Percentiles rank a stretch among this genome's conserved stretches.
phyloP scores from a whole-genome alignment of 2,329 filamentous ascomycete genomes.

The Emmonsiellopsis sp. region DNA sequence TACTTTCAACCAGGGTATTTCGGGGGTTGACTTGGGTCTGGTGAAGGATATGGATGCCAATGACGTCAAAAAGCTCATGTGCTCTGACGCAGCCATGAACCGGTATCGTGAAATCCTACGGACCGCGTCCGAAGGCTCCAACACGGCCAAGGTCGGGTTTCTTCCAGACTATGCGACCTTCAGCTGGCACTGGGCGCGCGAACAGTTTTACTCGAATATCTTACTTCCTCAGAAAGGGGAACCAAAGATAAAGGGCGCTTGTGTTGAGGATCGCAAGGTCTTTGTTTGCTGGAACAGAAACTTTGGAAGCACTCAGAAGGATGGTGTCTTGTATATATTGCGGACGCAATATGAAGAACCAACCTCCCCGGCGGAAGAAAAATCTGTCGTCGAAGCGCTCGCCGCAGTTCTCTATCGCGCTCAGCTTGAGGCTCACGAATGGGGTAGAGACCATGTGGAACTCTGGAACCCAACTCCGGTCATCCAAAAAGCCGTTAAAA shows the following conservation, averaged over 20 bases:
- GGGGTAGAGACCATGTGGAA: constrained; percentile 61
- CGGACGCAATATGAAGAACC: constrained; percentile 35
- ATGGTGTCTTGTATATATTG: constrained; percentile 35
- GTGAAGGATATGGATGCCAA: constrained; percentile 24
- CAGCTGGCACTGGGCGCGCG: constrained; percentile 70
- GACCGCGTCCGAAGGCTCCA: constrained; percentile 30
- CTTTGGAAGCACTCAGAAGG: constrained; percentile 27
- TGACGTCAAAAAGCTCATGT: constrained; percentile 37
- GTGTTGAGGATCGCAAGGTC: constrained; percentile 41
- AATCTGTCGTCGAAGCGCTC: constrained; percentile 46
- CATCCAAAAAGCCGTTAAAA: constrained; percentile 35
- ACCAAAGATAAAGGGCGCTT: constrained; percentile 61
- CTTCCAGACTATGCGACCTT: constrained; percentile 59
- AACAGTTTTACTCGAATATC: constrained; percentile 64
- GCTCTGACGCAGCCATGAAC: constrained; percentile 53
- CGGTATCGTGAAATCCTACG: constrained; percentile 57
- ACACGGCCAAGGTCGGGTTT: constrained; percentile 53
- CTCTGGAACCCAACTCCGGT: constrained; percentile 71
- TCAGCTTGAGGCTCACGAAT: constrained; percentile 60
- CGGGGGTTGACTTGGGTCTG: constrained; percentile 19
- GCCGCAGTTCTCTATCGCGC: constrained; percentile 58
- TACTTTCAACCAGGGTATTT: constrained; percentile 11
- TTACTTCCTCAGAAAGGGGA: constrained; percentile 43
- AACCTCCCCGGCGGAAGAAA: constrained; percentile 32
- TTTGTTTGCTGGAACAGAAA: constrained; percentile 35